Conservation (phyloP, 768 basidiomycete species). For the Pisolithus orientalis region DNA sequence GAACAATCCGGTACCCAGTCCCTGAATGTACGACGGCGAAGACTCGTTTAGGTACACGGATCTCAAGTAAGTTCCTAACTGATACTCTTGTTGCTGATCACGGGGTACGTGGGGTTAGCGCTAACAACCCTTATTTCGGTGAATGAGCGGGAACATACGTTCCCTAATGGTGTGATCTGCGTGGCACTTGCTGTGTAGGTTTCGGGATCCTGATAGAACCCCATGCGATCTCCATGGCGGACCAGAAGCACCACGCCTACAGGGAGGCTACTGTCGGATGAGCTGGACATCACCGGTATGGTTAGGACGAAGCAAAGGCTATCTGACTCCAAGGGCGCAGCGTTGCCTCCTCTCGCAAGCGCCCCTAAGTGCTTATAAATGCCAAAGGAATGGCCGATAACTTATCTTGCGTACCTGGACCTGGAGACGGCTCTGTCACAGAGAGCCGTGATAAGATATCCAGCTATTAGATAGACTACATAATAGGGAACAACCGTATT, state of each 20-base stretch:
- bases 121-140: neutral
- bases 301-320: too few species aligned
- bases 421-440: too few species aligned
- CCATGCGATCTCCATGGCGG: constrained; percentile 57
- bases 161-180: constrained; percentile 62
- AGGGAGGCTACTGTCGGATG: constrained; percentile 26
- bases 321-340: too few species aligned
- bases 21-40: constrained; percentile 48
- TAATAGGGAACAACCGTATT: neutral
- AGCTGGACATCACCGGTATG: constrained; percentile 6
- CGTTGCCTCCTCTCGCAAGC: too few species aligned
- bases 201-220: constrained; percentile 58
- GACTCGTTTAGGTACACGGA: constrained; percentile 47
- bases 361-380: too few species aligned
- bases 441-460: neutral
- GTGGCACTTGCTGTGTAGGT: constrained; percentile 54
- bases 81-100: constrained; percentile 48
- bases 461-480: neutral
- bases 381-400: too few species aligned
- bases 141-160: constrained; percentile 32
- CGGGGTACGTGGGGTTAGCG: neutral
- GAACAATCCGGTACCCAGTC: constrained; percentile 29
- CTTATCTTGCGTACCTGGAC: too few species aligned
- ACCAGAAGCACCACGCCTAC: constrained; percentile 52
- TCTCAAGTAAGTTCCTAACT: constrained; percentile 48